A percentile compares a stretch with the other conserved stretches of the same genome.
Conservation (phyloP, 179 eudicot genomes). For the Pouteria campechiana region DNA sequence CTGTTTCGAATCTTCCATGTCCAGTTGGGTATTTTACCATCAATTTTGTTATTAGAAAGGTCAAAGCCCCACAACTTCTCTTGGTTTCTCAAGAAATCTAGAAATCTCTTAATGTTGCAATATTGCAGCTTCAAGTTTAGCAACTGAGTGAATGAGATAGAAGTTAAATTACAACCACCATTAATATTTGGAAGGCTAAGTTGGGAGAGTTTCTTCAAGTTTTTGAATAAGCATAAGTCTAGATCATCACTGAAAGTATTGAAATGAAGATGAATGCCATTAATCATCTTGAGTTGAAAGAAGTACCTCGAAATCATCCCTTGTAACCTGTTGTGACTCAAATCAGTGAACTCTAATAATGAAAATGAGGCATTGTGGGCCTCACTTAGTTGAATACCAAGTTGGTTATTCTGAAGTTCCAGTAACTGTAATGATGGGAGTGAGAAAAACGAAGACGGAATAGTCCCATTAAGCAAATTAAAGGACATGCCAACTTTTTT, state of each 20-base stretch:
- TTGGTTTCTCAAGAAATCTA: neutral
- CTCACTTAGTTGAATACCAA: too few relatives aligned
- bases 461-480: too few relatives aligned
- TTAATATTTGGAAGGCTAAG: neutral
- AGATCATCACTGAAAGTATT: neutral
- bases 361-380: too few relatives aligned
- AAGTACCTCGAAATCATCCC: neutral
- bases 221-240: neutral
- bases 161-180: neutral
- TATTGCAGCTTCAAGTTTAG: neutral
- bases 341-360: neutral
- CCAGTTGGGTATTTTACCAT: constrained; percentile 7
- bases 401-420: too few relatives aligned
- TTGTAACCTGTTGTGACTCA: neutral
- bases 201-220: neutral
- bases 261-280: neutral
- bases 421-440: too few relatives aligned
- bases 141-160: neutral
- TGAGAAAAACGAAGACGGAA: too few relatives aligned
- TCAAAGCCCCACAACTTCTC: neutral
- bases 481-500: too few relatives aligned
- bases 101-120: constrained; percentile 9
- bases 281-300: neutral
- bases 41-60: constrained; percentile 7
- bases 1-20: neutral